Evolutionary conservation across 306 rosid genomes (phyloP), one percentile per base, ranked within the genome.

Genomic region (Chamaecrista fasciculata): DNA sequence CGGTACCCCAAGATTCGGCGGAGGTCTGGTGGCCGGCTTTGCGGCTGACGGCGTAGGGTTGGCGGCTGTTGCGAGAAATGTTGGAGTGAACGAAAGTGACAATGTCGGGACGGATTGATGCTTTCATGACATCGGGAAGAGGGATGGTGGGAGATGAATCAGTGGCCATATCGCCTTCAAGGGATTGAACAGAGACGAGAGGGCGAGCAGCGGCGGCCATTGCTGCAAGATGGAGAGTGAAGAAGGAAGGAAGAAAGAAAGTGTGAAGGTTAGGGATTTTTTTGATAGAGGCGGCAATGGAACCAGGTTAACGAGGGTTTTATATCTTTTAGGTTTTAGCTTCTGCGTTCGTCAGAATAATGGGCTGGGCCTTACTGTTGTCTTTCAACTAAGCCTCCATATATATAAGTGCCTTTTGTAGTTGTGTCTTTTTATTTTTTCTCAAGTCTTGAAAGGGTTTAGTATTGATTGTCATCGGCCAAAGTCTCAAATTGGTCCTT

Each of bases 1-100:
- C 91, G 0, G 91, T 86, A 3, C 91, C 91, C 91, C 91, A 86
- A 3, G 91, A 86, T 74, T 83, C 84, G 31, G 86, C 84, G 7
- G 89, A 85, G 63, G 89, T 85, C 72, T 85, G 89, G 66, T 85
- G 86, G 15, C 86, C 86, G 11, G 86, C 86, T 4, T 56, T 63
- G 77, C 66, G 79, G 56, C 80, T 72, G 15, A 84, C 89, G 11
- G 89, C 89, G 36, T 84, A 84, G 25, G 89, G 86, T 19, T 84
- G 89, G 40, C 89, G 80, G 11, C 67, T 62, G 69, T 85, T 85
- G 66, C 68, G 79, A 1, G 86, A 85, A 21, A 85, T 85, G 58
- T 85, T 77, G 36, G 84, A n/a, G 72, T 85, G 89, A 46, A 82
- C 84, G 63, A 76, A 81, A 57, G 28, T 81, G 29, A 81, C 86